Base-by-base conservation (phyloP, 805 yeast species). In the Vanderwaltozyma yarrowii region DNA sequence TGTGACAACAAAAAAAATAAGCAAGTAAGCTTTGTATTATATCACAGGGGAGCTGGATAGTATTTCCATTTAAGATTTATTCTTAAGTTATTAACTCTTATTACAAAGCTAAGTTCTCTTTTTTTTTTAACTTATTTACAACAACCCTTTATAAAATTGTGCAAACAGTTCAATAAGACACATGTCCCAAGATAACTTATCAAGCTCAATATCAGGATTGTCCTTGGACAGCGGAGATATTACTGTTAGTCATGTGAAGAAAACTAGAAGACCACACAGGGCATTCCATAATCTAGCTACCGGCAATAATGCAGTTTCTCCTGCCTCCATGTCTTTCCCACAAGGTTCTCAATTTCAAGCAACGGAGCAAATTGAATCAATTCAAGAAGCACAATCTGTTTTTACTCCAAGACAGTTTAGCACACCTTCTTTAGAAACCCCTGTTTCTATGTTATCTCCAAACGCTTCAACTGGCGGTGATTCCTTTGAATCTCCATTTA, bases 241-340 rank as follows among this genome's bases (percentile, higher is more conserved):
- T 21, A 21, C 6, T 21, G 9, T 21, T 21, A 7, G 9, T 21
- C 23, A 6, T 7, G 9, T 13, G 12, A 54, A 40, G 32, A 56
- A 50, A 36, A 36, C 41, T 26, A 52, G 46, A 38, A 53, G 59
- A 40, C 62, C 61, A 26, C 42, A 47, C 19, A 51, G 63, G 31
- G 62, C 57, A 9, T 56, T 39, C 30, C 61, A 55, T 35, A 41
- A 47, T 14, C 43, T 55, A 3, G 27, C 37, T 2, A 8, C 33
- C n/a, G 25, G 35, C 4, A 20, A 31, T n/a, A n/a, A n/a, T 31
- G 9, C 11, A 10, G 11, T 4, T 11, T 8, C n/a, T 8, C 39
- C 42, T 25, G 26, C n/a, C 15, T 30, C 34, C 30, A 28, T n/a
- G 29, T 37, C 32, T 26, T 33, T 25, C 14, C n/a, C 21, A 13